These are phyloP conservation scores for Furcasterigmium sp. DNA, from an alignment of 2,329 filamentous ascomycete species.

Conservation along the genomic window DNA sequence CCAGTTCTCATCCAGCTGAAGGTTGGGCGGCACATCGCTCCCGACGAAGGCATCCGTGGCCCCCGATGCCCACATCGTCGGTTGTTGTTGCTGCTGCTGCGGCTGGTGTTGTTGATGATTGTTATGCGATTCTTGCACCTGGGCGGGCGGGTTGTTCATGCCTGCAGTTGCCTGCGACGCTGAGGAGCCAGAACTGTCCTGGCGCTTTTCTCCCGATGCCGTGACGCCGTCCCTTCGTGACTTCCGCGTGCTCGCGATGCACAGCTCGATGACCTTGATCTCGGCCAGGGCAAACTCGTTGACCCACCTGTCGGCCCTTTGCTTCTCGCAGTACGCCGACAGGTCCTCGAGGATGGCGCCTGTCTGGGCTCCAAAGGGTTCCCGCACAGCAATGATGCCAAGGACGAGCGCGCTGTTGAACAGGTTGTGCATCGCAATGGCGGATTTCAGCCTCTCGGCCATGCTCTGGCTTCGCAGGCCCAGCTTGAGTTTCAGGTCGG, in stretches of 20 bases:
- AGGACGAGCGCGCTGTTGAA: constrained; percentile 35
- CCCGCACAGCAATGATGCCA: constrained; percentile 21
- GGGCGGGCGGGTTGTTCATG: not conserved
- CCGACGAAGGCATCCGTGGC: not conserved
- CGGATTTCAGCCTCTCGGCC: constrained; percentile 26
- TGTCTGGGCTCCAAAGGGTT: constrained; percentile 22
- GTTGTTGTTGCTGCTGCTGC: not conserved
- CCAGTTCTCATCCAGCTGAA: constrained; percentile 2
- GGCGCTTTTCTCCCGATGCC: not conserved
- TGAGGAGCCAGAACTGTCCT: no score
- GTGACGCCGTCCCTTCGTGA: not conserved
- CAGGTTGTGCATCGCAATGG: constrained; percentile 28
- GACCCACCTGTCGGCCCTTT: constrained; percentile 30
- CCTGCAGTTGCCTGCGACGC: not conserved
- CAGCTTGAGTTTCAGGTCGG: constrained; percentile 30
- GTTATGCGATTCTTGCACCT: no score
- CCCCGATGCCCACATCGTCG: not conserved
- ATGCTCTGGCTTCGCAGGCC: constrained; percentile 22
- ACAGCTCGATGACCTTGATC: constrained; percentile 35
- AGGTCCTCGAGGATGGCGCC: constrained; percentile 30
- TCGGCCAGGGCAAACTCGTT: constrained; percentile 34
- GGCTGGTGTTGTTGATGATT: not conserved
- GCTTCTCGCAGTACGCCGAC: constrained; percentile 32
- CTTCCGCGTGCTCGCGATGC: constrained; percentile 20
- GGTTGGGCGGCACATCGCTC: not conserved